Percentiles rank a stretch among this genome's conserved stretches.
Conservation (phyloP, 176 grass and related monocot genomes). For the Lolium perenne region DNA sequence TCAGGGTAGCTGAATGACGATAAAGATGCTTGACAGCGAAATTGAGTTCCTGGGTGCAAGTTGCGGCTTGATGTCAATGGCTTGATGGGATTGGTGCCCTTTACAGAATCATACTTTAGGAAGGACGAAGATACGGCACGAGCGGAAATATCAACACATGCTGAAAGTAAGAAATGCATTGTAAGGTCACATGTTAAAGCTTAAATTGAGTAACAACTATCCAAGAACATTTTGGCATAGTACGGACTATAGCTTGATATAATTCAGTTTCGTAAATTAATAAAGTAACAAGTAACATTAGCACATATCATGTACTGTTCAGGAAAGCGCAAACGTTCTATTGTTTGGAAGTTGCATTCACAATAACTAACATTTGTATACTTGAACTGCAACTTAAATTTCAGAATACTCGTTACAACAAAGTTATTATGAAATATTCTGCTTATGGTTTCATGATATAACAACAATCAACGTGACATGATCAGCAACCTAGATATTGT, state of each 20-base stretch:
- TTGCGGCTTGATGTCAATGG: conserved; percentile 26
- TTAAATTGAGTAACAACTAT: conserved; percentile 8
- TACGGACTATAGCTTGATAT: background rate
- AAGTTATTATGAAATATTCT: background rate
- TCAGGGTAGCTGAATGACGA: conserved; percentile 64
- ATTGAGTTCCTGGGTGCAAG: conserved; percentile 28
- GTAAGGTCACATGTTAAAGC: conserved; percentile 18
- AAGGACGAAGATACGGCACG: background rate
- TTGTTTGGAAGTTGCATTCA: background rate
- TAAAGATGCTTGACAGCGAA: conserved; percentile 61
- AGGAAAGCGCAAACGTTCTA: background rate
- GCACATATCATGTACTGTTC: background rate
- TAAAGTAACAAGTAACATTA: conserved; percentile 14
- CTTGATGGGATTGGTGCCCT: conserved; percentile 38
- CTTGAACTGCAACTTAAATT: background rate
- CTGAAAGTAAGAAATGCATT: conserved; percentile 50
- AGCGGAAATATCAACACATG: conserved; percentile 3
- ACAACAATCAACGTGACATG: background rate
- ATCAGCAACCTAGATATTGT: background rate
- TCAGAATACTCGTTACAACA: conserved; percentile 16
- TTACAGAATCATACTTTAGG: conserved; percentile 39
- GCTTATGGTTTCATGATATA: background rate
- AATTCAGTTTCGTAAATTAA: background rate
- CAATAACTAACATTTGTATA: conserved; percentile 21
- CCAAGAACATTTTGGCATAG: background rate